phyloP scores from a whole-genome alignment of 2,329 filamentous ascomycete genomes.

The Cytospora chrysosperma region DNA sequence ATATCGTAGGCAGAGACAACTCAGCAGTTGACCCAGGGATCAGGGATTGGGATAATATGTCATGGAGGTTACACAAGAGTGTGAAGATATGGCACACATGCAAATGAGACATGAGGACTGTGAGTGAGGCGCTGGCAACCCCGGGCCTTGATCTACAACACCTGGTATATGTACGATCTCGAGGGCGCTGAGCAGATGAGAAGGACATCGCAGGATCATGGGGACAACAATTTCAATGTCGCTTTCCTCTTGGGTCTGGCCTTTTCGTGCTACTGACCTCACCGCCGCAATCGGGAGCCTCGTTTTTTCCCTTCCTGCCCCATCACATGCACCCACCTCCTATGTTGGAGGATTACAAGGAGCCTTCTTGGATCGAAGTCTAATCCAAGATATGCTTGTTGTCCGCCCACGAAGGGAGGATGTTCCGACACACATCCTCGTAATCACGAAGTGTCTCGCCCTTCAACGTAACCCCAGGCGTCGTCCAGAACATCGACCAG shows the following conservation, averaged over 20 bases:
- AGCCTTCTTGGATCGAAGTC: conserved; percentile 1
- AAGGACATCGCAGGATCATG: background rate
- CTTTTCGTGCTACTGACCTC: background rate
- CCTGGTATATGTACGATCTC: background rate
- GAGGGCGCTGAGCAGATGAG: too few species aligned
- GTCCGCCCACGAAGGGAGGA: conserved; percentile 64
- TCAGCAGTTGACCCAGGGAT: background rate
- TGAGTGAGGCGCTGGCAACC: background rate
- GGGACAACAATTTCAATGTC: background rate
- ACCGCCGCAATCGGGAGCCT: background rate
- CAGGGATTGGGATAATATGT: background rate
- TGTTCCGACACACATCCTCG: conserved; percentile 68
- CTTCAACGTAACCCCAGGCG: conserved; percentile 59
- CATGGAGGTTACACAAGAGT: background rate
- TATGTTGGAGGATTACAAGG: background rate
- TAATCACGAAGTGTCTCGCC: conserved; percentile 63
- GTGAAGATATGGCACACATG: background rate
- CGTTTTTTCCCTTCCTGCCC: background rate
- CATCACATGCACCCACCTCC: background rate
- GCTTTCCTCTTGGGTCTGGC: background rate
- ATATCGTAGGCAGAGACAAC: background rate
- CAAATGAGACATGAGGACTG: background rate
- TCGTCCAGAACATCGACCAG: conserved; percentile 99
- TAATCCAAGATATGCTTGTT: conserved; percentile 59
- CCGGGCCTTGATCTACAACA: background rate